Conservation (phyloP, 352 stramenopile species). For the Phytophthora pisi region DNA sequence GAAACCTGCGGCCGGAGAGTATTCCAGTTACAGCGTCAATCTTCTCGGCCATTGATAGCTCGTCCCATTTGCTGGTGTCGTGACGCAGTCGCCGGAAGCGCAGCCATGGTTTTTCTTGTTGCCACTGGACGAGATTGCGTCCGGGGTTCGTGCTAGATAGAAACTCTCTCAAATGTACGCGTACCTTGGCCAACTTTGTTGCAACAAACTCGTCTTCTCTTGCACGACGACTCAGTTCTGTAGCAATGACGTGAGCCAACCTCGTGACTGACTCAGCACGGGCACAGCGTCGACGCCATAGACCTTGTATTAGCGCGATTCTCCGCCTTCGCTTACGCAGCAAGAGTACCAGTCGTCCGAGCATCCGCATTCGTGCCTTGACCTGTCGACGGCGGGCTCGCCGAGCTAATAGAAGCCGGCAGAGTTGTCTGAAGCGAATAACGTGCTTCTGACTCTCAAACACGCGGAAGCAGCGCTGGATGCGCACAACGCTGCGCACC, state of each 20-base stretch:
- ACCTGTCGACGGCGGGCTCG: conserved; percentile 29
- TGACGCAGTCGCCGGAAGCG: conserved; percentile 29
- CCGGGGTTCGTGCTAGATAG: conserved; percentile 22
- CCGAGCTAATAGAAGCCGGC: conserved; percentile 34
- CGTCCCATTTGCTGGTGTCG: conserved; percentile 14
- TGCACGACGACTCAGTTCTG: conserved; percentile 15
- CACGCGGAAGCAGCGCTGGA: conserved; percentile 52
- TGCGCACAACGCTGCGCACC: conserved; percentile 31
- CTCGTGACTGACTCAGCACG: conserved; percentile 12
- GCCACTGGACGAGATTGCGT: conserved; percentile 24
- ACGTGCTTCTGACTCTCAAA: conserved; percentile 48
- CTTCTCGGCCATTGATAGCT: conserved; percentile 12
- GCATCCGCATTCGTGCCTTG: conserved; percentile 17
- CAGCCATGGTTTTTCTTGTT: conserved; percentile 35
- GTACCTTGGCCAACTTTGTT: conserved; percentile 1
- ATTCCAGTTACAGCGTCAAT: conserved; percentile 5
- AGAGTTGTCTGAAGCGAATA: conserved; percentile 38
- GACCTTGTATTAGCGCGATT: conserved; percentile 38
- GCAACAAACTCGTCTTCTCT: conserved; percentile 37
- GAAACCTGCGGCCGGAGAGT: conserved; percentile 15
- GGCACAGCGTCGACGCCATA: conserved; percentile 35
- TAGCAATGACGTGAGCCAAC: conserved; percentile 1
- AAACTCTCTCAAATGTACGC: conserved; percentile 23
- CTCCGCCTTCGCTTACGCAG: conserved; percentile 22
- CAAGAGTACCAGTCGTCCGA: conserved; percentile 28